Percentiles rank a stretch among this genome's conserved stretches.
Evolutionary conservation across 257 asterid species (phyloP).

Genomic region (Solanum chmielewskii): DNA sequence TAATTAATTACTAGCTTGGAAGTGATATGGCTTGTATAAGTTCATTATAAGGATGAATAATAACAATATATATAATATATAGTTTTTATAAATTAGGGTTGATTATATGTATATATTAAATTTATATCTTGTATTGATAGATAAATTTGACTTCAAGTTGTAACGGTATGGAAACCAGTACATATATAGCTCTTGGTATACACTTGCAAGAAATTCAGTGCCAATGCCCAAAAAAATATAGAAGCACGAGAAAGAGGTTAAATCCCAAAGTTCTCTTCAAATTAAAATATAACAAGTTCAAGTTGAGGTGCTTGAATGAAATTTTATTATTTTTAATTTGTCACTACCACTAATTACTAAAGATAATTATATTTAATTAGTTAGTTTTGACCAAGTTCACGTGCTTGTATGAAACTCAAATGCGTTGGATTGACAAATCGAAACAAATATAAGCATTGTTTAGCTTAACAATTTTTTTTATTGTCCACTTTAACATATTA

Average conservation of each 20-base stretch:
- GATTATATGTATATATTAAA: too few species aligned
- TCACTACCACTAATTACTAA: neutral
- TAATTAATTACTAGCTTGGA: neutral
- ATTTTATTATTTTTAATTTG: too few species aligned
- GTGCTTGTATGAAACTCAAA: neutral
- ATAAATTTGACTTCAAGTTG: neutral
- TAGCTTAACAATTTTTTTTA: too few species aligned
- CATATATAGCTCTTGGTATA: neutral
- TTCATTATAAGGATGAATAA: neutral
- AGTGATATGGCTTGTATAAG: neutral
- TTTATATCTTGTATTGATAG: neutral
- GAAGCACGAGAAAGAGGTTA: constrained; percentile 27
- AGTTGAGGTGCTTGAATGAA: neutral
- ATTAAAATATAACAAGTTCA: neutral
- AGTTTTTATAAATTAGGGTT: too few species aligned
- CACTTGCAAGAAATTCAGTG: constrained; percentile 19
- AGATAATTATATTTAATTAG: neutral
- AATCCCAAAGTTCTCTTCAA: constrained; percentile 4
- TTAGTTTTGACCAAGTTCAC: neutral
- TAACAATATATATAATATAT: too few species aligned
- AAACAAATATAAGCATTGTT: too few species aligned
- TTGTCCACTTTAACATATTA: neutral
- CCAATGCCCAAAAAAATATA: constrained; percentile 1
- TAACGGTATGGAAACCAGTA: neutral
- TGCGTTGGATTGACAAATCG: neutral